Evolutionary conservation across 208 protist species (phyloP), one percentile per base, ranked within the genome.

Genomic region (Trypanosoma scelopori): DNA sequence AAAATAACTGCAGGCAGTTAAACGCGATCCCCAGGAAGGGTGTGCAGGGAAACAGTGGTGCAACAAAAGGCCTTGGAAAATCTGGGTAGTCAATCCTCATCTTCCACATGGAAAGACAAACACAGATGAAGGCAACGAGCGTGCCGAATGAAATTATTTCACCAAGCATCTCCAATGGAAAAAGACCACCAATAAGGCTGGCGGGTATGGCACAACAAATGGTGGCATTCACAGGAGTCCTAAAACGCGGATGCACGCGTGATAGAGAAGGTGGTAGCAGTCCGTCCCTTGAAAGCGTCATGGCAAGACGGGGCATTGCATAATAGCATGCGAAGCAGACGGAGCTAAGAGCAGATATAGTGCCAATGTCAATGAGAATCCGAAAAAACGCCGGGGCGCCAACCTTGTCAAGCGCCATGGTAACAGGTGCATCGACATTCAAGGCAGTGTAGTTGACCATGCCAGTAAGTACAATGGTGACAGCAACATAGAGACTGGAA

Each of bases 131-230:
- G 35, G 74, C 61, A 1, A 85, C 51, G 23, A 85, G 74, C 0
- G 71, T 74, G 32, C 79, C 79, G 48, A 81, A 74, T 37, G 69
- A 79, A 46, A 85, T 68, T 20, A 85, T 56, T 45, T 79, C 61
- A 18, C 64, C 66, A n/a, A 85, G 64, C 47, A 76, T 62, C 20
- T 65, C 71, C 20, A 85, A 51, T 13, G 74, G 55, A 37, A 85
- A 69, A 6, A 85, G 18, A 15, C 65, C 65, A 5, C 74, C 70
- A 32, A 85, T 57, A 20, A 69, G 6, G 9, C 57, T 57, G 1
- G 57, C 65, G 41, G 74, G 12, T 3, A 66, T 15, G 43, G 75
- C 78, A 62, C 56, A 68, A 18, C 15, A 23, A 23, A 74, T 23
- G 1, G 69, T 74, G 15, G 72, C 65, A 46, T 55, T 64, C 37